phyloP scores from a whole-genome alignment of 495 filamentous ascomycete species.

The Rostrohypoxylon terebratum region DNA sequence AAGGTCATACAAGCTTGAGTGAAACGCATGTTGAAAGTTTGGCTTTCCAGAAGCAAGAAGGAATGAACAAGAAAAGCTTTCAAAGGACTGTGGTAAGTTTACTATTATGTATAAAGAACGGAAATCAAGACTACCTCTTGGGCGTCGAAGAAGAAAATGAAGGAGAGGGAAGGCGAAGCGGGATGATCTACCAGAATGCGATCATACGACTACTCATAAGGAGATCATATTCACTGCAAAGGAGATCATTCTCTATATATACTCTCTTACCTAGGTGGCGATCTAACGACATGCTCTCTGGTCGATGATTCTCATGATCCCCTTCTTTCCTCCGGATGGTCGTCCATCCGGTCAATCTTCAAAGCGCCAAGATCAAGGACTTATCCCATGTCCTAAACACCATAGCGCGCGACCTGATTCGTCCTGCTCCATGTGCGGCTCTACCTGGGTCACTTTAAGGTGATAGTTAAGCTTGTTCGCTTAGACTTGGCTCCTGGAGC shows the following conservation, averaged over 20 bases:
- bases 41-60: slow-evolving; percentile 46
- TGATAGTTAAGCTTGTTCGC: slow-evolving; percentile 15
- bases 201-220: slow-evolving; percentile 42
- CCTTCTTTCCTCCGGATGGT: slow-evolving; percentile 33
- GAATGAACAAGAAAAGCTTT: slow-evolving; percentile 46
- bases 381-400: slow-evolving; percentile 14
- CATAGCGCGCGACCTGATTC: slow-evolving; percentile 23
- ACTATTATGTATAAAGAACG: slow-evolving; percentile 37
- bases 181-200: slow-evolving; percentile 38
- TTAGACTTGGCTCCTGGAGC: slow-evolving; percentile 22
- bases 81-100: slow-evolving; percentile 44
- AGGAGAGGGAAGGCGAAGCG: slow-evolving; percentile 34
- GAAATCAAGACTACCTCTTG: slow-evolving; percentile 43
- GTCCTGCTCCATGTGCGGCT: slow-evolving; percentile 27
- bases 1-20: slow-evolving; percentile 45
- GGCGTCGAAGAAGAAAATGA: slow-evolving; percentile 42
- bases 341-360: slow-evolving; percentile 40
- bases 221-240: slow-evolving; percentile 34
- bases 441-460: slow-evolving; percentile 16
- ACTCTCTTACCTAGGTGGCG: slow-evolving; percentile 29
- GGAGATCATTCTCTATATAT: slow-evolving; percentile 41
- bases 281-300: slow-evolving; percentile 25
- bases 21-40: slow-evolving; percentile 48
- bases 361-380: slow-evolving; percentile 34
- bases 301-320: slow-evolving; percentile 36